Conservation (phyloP, 148 eudicot species). For the Chenopodium formosanum region DNA sequence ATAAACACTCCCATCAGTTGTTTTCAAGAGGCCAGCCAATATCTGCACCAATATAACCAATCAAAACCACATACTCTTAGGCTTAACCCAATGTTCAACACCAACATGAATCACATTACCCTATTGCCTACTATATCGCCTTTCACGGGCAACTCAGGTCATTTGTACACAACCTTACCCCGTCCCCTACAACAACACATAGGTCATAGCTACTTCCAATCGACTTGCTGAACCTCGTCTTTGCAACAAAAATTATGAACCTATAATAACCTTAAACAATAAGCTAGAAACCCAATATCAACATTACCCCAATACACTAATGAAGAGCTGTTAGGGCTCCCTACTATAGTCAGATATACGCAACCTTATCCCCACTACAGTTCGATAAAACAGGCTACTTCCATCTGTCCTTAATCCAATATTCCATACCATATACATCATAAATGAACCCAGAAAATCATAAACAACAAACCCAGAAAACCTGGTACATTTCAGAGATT, state of each 20-base stretch:
- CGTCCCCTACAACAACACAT: neutral
- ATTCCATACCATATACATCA: neutral
- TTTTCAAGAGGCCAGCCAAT: constrained; percentile 80
- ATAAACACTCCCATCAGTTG: constrained; percentile 57
- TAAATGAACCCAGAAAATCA: neutral
- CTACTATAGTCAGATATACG: neutral
- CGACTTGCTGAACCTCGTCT: neutral
- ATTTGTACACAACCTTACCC: neutral
- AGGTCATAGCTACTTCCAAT: neutral
- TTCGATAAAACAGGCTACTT: neutral
- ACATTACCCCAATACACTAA: neutral
- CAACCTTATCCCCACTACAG: neutral
- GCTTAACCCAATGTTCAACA: neutral
- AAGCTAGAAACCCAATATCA: constrained; percentile 7
- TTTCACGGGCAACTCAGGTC: neutral
- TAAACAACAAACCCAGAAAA: neutral
- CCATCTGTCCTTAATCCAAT: neutral
- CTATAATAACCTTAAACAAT: neutral
- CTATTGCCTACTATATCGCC: neutral
- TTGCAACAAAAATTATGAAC: too few relatives aligned
- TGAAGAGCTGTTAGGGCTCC: too few relatives aligned
- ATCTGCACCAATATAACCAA: constrained; percentile 43
- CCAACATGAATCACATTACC: neutral
- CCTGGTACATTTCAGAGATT: neutral
- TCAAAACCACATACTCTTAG: neutral